phyloP scores from a whole-genome alignment of 139 green algal genomes.

The Closterium sp. region DNA sequence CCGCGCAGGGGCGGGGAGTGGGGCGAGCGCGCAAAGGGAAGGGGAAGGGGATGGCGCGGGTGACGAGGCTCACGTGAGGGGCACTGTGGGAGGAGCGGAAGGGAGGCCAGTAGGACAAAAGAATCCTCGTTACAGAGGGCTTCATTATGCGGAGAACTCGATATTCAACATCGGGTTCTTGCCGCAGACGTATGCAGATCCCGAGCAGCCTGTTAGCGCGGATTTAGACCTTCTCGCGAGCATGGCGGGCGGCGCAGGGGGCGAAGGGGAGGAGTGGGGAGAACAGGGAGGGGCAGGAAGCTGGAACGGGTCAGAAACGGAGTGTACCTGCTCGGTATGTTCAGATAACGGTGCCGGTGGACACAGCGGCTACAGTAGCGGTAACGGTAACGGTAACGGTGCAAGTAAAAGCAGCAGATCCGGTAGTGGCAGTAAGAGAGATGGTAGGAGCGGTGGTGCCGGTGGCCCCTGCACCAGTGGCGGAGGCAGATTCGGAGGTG shows the following conservation, averaged over 20 bases:
- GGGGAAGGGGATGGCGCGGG: not conserved
- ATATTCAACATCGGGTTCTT: slow-evolving; percentile 31
- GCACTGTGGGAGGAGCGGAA: not conserved
- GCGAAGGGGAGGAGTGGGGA: slow-evolving; percentile 24
- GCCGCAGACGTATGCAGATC: slow-evolving; percentile 19
- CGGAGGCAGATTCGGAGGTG: not conserved
- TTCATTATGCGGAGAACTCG: slow-evolving; percentile 4
- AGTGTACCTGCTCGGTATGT: not conserved
- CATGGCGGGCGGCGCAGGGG: not conserved
- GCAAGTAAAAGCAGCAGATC: not conserved
- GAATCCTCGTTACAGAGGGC: not conserved
- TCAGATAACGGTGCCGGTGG: not conserved
- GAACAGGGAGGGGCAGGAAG: not conserved
- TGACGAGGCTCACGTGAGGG: not conserved
- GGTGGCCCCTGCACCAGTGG: not conserved
- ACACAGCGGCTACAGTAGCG: not conserved
- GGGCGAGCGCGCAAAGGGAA: not conserved
- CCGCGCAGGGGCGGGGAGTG: not conserved
- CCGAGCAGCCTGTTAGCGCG: not conserved
- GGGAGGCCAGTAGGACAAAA: not conserved
- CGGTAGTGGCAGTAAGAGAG: not conserved
- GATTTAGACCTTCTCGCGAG: not conserved
- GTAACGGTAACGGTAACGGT: not conserved
- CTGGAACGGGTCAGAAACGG: not conserved
- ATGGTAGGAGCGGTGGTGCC: not conserved